Conservation (phyloP, 169 alveolate genomes). For the Babesia microti region DNA sequence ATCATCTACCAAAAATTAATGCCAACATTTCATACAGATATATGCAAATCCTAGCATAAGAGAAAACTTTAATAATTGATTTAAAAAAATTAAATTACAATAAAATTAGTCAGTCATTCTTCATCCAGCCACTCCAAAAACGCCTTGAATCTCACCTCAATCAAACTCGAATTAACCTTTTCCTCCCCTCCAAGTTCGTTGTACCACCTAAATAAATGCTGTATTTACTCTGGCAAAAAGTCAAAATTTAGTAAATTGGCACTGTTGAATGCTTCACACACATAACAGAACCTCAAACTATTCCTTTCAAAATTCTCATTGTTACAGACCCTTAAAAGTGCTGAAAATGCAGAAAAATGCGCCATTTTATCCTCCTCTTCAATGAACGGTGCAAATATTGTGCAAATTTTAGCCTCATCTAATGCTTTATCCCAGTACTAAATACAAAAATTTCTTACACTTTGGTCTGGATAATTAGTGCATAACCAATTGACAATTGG, state of each 20-base stretch:
- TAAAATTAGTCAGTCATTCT: conserved; percentile 1
- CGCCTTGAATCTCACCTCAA: conserved; percentile 13
- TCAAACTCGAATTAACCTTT: conserved; percentile 2
- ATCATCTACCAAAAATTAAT: no score
- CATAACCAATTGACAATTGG: no score
- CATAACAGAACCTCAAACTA: conserved; percentile 8
- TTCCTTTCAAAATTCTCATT: conserved; percentile 2
- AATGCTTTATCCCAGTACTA: no score
- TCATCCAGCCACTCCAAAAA: conserved; percentile 33
- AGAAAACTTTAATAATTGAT: background rate
- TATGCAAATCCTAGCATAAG: no score
- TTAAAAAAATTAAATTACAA: background rate
- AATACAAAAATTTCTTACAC: no score
- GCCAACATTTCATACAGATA: no score
- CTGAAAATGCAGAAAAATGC: conserved; percentile 2
- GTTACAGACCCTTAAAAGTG: conserved; percentile 6
- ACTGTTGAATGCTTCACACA: conserved; percentile 35
- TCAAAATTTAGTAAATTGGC: conserved; percentile 26
- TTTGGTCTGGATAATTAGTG: no score
- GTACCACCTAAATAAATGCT: no score
- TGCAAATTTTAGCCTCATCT: no score
- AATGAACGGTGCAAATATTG: no score
- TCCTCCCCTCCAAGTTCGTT: no score
- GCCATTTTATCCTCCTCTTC: conserved; percentile 9
- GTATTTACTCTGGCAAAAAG: conserved; percentile 13